A percentile compares a stretch with the other conserved stretches of the same genome.
Evolutionary conservation across 495 filamentous ascomycete genomes (phyloP).

Genomic region (Xylaria venustula): DNA sequence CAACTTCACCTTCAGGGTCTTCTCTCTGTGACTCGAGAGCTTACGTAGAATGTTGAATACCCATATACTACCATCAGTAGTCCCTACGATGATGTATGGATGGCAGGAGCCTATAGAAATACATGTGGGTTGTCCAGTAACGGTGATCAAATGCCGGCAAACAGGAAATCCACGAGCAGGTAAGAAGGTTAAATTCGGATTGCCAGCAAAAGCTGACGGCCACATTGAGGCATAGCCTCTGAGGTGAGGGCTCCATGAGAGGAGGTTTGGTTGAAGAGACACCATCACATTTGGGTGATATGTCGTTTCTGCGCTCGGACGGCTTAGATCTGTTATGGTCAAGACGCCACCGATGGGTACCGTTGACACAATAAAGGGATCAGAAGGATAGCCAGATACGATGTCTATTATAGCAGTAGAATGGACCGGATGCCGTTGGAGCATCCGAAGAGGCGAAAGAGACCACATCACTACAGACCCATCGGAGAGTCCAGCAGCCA

Average conservation of each 20-base stretch:
- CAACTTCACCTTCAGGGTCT: conserved; percentile 41
- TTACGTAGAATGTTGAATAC: conserved; percentile 46
- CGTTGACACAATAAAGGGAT: conserved; percentile 44
- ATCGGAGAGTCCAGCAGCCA: conserved; percentile 46
- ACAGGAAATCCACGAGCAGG: conserved; percentile 46
- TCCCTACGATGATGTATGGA: conserved; percentile 43
- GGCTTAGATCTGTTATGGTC: conserved; percentile 44
- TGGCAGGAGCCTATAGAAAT: conserved; percentile 43
- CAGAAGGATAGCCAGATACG: conserved; percentile 45
- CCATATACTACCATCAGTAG: conserved; percentile 45
- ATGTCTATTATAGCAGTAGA: conserved; percentile 47
- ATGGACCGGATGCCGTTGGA: conserved; percentile 42
- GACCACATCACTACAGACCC: conserved; percentile 50
- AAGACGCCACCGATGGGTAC: conserved; percentile 45
- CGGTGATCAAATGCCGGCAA: conserved; percentile 45
- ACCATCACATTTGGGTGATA: conserved; percentile 44
- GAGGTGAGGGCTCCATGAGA: conserved; percentile 46
- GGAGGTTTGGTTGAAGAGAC: conserved; percentile 46
- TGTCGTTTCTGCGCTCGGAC: conserved; percentile 45
- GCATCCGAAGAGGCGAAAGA: conserved; percentile 35
- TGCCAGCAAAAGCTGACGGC: conserved; percentile 43
- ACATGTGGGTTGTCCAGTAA: conserved; percentile 41
- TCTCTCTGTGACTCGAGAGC: conserved; percentile 42
- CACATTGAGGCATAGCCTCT: conserved; percentile 45
- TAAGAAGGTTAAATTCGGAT: conserved; percentile 45